Percentiles rank a stretch among this genome's conserved stretches.
Evolutionary conservation across 192 early-diverging fungal species (phyloP).

Genomic region (Entophlyctis helioformis): DNA sequence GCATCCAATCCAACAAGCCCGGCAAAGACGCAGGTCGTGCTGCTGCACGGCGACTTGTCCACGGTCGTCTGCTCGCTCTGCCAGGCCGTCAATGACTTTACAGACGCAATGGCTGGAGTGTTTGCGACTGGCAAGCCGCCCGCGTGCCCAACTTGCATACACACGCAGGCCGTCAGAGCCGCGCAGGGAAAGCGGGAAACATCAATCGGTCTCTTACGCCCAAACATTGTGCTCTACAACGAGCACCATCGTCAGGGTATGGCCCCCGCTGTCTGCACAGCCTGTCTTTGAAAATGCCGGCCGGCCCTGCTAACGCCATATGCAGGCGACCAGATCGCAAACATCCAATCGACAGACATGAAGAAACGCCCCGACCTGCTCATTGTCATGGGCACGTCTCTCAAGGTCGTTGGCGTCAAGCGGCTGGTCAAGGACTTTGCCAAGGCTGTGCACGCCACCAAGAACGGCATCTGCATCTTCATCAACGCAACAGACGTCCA

Average conservation of each 20-base stretch:
- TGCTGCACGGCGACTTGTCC: constrained; percentile 84
- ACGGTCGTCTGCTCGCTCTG: constrained; percentile 83
- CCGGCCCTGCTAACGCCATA: no score
- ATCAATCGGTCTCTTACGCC: constrained; percentile 67
- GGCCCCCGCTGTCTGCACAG: neutral
- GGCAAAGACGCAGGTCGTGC: constrained; percentile 60
- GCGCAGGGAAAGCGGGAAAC: constrained; percentile 65
- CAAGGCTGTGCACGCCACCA: constrained; percentile 10
- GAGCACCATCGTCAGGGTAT: constrained; percentile 69
- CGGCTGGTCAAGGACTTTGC: constrained; percentile 63
- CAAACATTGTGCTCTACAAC: constrained; percentile 92
- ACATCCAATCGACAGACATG: constrained; percentile 14
- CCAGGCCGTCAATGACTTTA: constrained; percentile 53
- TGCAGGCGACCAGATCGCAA: constrained; percentile 33
- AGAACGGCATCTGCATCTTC: constrained; percentile 41
- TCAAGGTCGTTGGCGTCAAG: constrained; percentile 72
- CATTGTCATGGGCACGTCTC: constrained; percentile 80
- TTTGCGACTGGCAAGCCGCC: constrained; percentile 70
- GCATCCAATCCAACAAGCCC: constrained; percentile 4
- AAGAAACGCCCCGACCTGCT: constrained; percentile 54
- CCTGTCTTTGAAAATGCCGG: no score
- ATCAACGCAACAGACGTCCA: constrained; percentile 58
- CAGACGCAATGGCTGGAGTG: constrained; percentile 18
- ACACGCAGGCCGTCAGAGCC: constrained; percentile 29
- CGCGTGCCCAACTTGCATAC: constrained; percentile 45